Evolutionary conservation across 208 protist genomes (phyloP), one percentile per base, ranked within the genome.

Genomic region (Leishmania guyanensis): DNA sequence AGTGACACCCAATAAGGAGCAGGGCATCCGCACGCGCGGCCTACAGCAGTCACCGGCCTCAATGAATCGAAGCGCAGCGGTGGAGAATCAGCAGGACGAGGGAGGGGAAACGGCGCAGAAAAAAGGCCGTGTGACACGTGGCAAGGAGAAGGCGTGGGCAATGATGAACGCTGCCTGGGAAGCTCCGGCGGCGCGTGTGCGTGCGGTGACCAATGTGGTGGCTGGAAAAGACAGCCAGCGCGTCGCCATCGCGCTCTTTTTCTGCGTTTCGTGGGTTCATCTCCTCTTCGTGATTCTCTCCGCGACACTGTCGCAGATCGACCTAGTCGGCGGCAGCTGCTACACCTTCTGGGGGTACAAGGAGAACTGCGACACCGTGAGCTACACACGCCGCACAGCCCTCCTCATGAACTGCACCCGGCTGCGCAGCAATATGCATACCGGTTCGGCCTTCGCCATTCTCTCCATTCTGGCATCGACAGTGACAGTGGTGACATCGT

Each of bases 271-370:
- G 16, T 79, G 82, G 3, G 0, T 95, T 9, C 84, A 93, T 48
- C 77, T 92, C 8, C 80, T 97, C 51, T 97, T 97, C 65, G 64
- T 89, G 5, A 92, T 93, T 53, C 72, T 97, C 5, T 78, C 83
- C 6, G 90, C 86, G 54, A 58, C 87, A 6, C 88, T 95, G 56
- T 97, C 93, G 12, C 93, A 97, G 81, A 71, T 97, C 16, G 93
- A 97, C 73, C 33, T 84, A n/a, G 20, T 70, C 58, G 89, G 90
- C n/a, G 90, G 90, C 53, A 80, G 83, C 22, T 97, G 93, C 89
- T 93, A 86, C 76, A 97, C 93, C 60, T 97, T 87, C 86, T 97
- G 93, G 92, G 93, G 93, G 12, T 93, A 87, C 82, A 97, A 97
- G 78, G 54, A 0, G 0, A 74, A 88, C 62, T 97, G 93, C 77